Base-by-base conservation (phyloP, 139 green algal species). In the Chlorella sp. region DNA sequence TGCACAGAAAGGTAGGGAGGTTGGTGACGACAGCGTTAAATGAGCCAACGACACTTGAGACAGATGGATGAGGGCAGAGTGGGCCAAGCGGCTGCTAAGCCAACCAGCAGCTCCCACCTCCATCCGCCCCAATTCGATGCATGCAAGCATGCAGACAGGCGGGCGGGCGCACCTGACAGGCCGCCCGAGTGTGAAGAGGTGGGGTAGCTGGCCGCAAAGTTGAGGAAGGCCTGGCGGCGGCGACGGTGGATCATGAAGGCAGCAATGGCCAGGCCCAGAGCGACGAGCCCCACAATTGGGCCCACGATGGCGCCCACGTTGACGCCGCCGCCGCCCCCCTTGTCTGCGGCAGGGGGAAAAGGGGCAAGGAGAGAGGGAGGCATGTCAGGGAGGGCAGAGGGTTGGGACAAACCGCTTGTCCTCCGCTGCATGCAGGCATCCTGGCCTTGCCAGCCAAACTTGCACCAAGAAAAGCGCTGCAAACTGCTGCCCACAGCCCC, bases 261-360 rank as follows among this genome's bases (percentile, higher is more conserved):
- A 39, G 90, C 82, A 12, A 85, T 85, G 1, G 66, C 40, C 37
- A 92, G 26, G 22, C 71, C 79, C 22, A 85, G 9, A 48, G 48
- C 64, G 28, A 61, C 80, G 11, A 93, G 22, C 1, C 39, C 90
- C 37, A 93, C 22, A 15, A 90, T 64, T n/a, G 80, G 37, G 32
- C 86, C 90, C 32, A 93, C 68, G 30, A 93, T 93, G 11, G 81
- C 68, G 9, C 86, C 90, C 42, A 89, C 53, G 75, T 86, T 89
- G 42, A 48, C 71, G 39, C 82, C 61, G 28, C 66, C 28, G 53
- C 76, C 57, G 37, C 42, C 60, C 22, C 48, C 71, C 16, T 81
- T 28, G 28, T 76, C 84, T 88, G 84, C 66, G 40, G 32, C 34
- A 37, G 61, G 64, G 64, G 60, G 14, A 68, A 3, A 28, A 28